Evolutionary conservation across 768 basidiomycete species (phyloP).

Genomic region (Termitomyces sp.): DNA sequence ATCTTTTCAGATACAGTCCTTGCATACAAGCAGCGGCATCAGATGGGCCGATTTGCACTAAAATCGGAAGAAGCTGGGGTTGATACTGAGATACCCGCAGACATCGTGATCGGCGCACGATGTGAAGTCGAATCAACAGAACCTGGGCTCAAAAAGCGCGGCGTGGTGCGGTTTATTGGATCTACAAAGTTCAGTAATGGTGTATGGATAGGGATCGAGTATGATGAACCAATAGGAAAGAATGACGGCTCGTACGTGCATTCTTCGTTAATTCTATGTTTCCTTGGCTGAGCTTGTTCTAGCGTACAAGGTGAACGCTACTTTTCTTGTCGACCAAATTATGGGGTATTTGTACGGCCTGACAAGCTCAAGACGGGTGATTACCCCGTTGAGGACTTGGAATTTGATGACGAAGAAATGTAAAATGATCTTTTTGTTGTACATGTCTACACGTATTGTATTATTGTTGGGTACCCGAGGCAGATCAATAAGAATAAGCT

Average conservation of each 20-base stretch:
- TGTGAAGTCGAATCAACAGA: constrained; percentile 80
- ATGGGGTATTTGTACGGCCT: constrained; percentile 84
- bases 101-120: constrained; percentile 67
- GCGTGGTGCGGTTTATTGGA: constrained; percentile 85
- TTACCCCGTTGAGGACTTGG: constrained; percentile 79
- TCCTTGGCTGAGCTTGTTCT: not conserved
- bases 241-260: constrained; percentile 87
- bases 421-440: constrained; percentile 20
- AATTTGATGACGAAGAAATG: constrained; percentile 77
- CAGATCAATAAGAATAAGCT: constrained; percentile 4
- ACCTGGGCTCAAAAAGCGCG: constrained; percentile 70
- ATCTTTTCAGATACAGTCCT: constrained; percentile 72
- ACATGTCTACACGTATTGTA: not conserved
- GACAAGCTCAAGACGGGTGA: constrained; percentile 83
- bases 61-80: constrained; percentile 30
- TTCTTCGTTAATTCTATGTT: constrained; percentile 1
- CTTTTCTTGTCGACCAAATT: constrained; percentile 72
- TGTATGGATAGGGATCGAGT: constrained; percentile 89
- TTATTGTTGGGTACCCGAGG: constrained; percentile 7
- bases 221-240: constrained; percentile 95
- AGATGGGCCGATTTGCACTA: constrained; percentile 85
- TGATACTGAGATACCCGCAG: constrained; percentile 24
- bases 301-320: constrained; percentile 87
- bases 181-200: constrained; percentile 71
- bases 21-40: constrained; percentile 81